Evolutionary conservation across 2,329 filamentous ascomycete genomes (phyloP).

Genomic region (Phoma sp.): DNA sequence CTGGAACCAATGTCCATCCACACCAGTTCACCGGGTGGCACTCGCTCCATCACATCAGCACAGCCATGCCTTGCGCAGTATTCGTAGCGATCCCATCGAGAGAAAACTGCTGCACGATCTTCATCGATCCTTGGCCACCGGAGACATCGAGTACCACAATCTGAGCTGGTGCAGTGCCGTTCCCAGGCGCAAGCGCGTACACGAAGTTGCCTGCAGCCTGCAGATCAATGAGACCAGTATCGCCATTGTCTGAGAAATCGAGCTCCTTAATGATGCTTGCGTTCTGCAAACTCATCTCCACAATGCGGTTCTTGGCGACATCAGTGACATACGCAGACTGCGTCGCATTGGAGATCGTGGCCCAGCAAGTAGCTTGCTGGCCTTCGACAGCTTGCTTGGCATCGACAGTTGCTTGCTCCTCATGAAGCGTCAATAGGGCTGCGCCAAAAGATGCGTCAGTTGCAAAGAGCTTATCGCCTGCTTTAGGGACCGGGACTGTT

Average conservation of each 20-base stretch:
- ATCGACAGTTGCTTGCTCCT: neutral
- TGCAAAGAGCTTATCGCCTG: neutral
- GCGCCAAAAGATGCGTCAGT: neutral
- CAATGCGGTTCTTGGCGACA: constrained; percentile 57
- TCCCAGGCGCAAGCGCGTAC: neutral
- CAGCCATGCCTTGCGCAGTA: constrained; percentile 47
- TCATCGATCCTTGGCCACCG: constrained; percentile 27
- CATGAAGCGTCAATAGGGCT: neutral
- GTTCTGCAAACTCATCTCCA: constrained; percentile 61
- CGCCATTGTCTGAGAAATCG: constrained; percentile 35
- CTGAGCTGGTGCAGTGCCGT: constrained; percentile 24
- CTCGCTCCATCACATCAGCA: neutral
- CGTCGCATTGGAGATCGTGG: constrained; percentile 48
- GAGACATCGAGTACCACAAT: constrained; percentile 51
- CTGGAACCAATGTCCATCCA: no score
- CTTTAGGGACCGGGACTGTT: neutral
- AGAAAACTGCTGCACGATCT: constrained; percentile 49
- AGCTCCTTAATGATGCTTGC: constrained; percentile 55
- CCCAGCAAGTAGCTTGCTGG: neutral
- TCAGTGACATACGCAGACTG: constrained; percentile 65
- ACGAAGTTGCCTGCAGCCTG: neutral
- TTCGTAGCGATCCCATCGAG: constrained; percentile 30
- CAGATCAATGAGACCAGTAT: neutral
- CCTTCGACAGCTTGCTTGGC: neutral
- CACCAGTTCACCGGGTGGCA: no score